These are phyloP conservation scores for Aspergillus novofumigatus DNA, from an alignment of 2,329 filamentous ascomycete species.

Conservation along the genomic window DNA sequence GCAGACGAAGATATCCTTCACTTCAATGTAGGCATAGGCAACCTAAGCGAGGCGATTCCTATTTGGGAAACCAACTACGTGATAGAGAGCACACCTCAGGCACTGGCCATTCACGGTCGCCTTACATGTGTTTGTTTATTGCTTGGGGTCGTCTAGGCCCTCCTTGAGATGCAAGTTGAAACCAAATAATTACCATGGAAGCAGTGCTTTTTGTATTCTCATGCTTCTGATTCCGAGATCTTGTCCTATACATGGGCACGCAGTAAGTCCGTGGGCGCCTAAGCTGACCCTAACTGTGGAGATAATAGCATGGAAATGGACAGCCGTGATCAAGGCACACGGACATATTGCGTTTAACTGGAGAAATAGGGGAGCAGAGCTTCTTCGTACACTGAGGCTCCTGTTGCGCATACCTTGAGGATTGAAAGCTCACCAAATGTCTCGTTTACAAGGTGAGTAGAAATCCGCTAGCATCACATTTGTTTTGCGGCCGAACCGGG, in stretches of 20 bases:
- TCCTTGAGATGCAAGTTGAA: neutral
- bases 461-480: neutral
- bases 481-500: neutral
- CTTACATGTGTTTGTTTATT: neutral
- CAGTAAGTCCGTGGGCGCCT: neutral
- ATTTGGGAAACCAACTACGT: conserved; percentile 10
- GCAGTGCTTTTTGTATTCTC: neutral
- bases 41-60: conserved; percentile 14
- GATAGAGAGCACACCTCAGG: conserved; percentile 4
- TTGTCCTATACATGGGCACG: neutral
- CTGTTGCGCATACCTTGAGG: neutral
- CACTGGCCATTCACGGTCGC: neutral
- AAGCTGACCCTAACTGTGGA: neutral
- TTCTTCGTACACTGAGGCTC: neutral
- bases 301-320: neutral
- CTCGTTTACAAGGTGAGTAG: neutral
- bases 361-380: neutral
- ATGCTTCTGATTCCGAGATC: neutral
- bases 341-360: neutral
- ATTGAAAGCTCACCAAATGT: neutral
- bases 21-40: conserved; percentile 5
- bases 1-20: conserved; percentile 8
- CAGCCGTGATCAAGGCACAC: neutral
- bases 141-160: neutral
- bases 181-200: neutral